Evolutionary conservation across 805 yeast genomes (phyloP).

Genomic region (Kuraishia molischiana): DNA sequence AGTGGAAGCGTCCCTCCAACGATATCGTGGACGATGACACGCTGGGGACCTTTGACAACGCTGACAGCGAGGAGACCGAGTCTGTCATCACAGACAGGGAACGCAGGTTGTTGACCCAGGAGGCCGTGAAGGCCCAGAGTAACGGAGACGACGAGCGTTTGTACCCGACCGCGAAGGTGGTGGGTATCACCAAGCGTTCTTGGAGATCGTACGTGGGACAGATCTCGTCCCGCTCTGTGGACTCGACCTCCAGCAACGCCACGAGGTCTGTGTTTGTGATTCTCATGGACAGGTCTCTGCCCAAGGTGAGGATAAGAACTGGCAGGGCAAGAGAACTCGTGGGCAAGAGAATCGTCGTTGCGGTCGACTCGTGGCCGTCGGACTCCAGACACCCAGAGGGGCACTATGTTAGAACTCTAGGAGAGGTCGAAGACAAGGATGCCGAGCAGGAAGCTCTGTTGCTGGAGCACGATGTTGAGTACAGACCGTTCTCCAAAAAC

Average conservation of each 20-base stretch:
- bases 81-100: constrained; percentile 55
- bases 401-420: constrained; percentile 84
- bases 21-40: constrained; percentile 70
- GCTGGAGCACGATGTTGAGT: constrained; percentile 93
- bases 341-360: constrained; percentile 87
- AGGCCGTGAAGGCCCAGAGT: constrained; percentile 56
- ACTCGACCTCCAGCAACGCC: constrained; percentile 45
- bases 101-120: constrained; percentile 62
- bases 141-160: constrained; percentile 30
- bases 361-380: constrained; percentile 88
- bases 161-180: constrained; percentile 92
- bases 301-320: constrained; percentile 79
- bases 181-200: constrained; percentile 78
- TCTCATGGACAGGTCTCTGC: constrained; percentile 83
- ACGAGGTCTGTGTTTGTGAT: constrained; percentile 74
- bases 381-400: constrained; percentile 85
- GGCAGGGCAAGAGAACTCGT: constrained; percentile 73
- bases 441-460: constrained; percentile 95
- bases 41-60: constrained; percentile 48
- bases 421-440: constrained; percentile 81
- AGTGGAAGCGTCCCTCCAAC: constrained; percentile 83
- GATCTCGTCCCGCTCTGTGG: constrained; percentile 66
- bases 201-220: constrained; percentile 98
- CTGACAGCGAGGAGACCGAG: constrained; percentile 40
- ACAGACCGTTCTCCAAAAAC: constrained; percentile 87